Conservation (phyloP, 768 basidiomycete genomes). For the Tulasnella sp. region DNA sequence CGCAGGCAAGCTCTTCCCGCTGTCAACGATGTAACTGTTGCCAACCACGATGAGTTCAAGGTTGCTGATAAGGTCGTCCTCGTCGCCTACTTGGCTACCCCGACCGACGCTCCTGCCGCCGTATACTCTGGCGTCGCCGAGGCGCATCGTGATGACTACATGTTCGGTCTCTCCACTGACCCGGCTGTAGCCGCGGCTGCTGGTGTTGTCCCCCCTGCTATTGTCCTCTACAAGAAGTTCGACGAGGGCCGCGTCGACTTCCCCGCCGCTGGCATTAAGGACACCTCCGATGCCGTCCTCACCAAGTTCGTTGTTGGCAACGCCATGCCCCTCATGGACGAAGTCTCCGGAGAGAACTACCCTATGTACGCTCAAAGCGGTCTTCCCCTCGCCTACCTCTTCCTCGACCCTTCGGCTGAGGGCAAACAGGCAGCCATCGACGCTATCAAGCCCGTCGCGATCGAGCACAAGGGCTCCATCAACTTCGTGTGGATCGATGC, state of each 20-base stretch:
- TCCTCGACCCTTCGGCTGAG: slow-evolving; percentile 65
- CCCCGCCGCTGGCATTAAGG: slow-evolving; percentile 45
- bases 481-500: slow-evolving; percentile 99
- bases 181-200: slow-evolving; percentile 54
- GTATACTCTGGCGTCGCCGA: slow-evolving; percentile 76
- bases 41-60: slow-evolving; percentile 76
- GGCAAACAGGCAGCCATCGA: slow-evolving; percentile 56
- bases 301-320: slow-evolving; percentile 73
- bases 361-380: slow-evolving; percentile 65
- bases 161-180: slow-evolving; percentile 83
- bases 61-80: slow-evolving; percentile 82
- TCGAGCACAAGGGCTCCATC: slow-evolving; percentile 70
- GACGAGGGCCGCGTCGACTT: slow-evolving; percentile 71
- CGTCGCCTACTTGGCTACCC: slow-evolving; percentile 70
- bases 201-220: slow-evolving; percentile 66
- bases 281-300: slow-evolving; percentile 49
- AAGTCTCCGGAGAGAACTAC: slow-evolving; percentile 93
- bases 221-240: slow-evolving; percentile 86
- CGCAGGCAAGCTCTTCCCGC: slow-evolving; percentile 85
- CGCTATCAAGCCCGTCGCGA: slow-evolving; percentile 62
- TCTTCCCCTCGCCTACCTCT: slow-evolving; percentile 90
- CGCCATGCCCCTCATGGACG: slow-evolving; percentile 77
- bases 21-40: slow-evolving; percentile 67
- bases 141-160: slow-evolving; percentile 81
- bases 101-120: slow-evolving; percentile 55